Evolutionary conservation across 116 monocot species (phyloP), one percentile per base, ranked within the genome.

Genomic region (Thalassia testudinum): DNA sequence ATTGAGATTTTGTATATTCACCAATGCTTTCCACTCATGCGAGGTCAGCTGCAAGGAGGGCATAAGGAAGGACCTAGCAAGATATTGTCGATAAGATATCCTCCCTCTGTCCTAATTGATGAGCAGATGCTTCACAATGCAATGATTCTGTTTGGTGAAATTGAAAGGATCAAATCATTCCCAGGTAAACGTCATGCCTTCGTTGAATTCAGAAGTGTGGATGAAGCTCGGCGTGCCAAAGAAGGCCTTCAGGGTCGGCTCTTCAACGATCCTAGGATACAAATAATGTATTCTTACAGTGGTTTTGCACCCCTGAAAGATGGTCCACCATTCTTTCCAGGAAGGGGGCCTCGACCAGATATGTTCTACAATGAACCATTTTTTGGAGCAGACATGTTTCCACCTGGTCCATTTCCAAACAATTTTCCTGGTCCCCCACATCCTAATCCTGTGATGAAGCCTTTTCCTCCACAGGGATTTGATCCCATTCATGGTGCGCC

Each of bases 101-200:
- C 97, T 21, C 77, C 79, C 2, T 59, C 81, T 18, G 25, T 75
- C 19, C 70, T 57, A 38, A 73, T 97, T 52, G 79, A 89, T 71
- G 82, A 89, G 52, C 79, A 79, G 51, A 76, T 75, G 75, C 89
- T 97, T 62, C 82, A 77, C 49, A 82, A 89, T 69, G 76, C 97
- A 24, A 82, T 97, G 82, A 82, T 89, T 64, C 69, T 85, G 8
- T 85, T 82, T 75, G 97, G 97, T 61, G 89, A 85, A 62, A 85
- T 97, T 50, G 85, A 89, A 57, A 72, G 64, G 21, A 79, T 85
- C 26, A 82, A 73, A 61, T 59, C 70, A 19, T 75, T 89, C 52
- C 85, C 79, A 22, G 58, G 50, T 11, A 78, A 85, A 48, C 47
- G 77, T 29, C 75, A 69, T 65, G 71, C 75, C 24, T 85, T 82